These are phyloP conservation scores for Diophrys sp. DNA, from an alignment of 73 alveolate species.

Conservation along the genomic window DNA sequence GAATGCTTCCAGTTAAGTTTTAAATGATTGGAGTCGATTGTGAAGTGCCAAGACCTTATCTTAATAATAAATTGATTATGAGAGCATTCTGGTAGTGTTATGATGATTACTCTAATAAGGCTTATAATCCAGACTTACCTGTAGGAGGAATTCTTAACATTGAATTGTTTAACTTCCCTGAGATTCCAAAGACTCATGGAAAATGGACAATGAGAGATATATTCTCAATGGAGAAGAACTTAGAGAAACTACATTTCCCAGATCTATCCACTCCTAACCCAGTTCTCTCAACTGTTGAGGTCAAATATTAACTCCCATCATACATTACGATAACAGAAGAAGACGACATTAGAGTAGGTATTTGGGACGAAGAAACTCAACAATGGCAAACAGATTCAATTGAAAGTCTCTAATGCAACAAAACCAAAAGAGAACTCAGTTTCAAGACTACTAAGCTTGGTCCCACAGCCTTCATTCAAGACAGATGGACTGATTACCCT, in stretches of 20 bases:
- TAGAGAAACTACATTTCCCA: slow-evolving; percentile 40
- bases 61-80: slow-evolving; percentile 29
- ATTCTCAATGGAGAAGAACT: slow-evolving; percentile 19
- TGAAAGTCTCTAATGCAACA: slow-evolving; percentile 54
- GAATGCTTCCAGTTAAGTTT: slow-evolving; percentile 42
- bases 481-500: slow-evolving; percentile 77
- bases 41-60: slow-evolving; percentile 58
- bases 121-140: slow-evolving; percentile 52
- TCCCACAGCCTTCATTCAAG: slow-evolving; percentile 58
- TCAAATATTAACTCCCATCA: slow-evolving; percentile 58
- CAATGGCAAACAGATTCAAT: slow-evolving; percentile 65
- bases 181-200: slow-evolving; percentile 33
- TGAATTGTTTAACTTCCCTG: slow-evolving; percentile 59
- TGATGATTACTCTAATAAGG: slow-evolving; percentile 39
- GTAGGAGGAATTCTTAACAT: slow-evolving; percentile 78
- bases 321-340: slow-evolving; percentile 61
- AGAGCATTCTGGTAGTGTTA: slow-evolving; percentile 63
- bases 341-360: slow-evolving; percentile 71
- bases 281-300: slow-evolving; percentile 21
- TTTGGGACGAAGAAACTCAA: slow-evolving; percentile 56
- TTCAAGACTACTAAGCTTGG: slow-evolving; percentile 64
- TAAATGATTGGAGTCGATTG: slow-evolving; percentile 32
- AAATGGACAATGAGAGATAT: slow-evolving; percentile 53
- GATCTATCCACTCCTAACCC: slow-evolving; percentile 20
- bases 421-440: slow-evolving; percentile 32